Evolutionary conservation across 192 early-diverging fungal genomes (phyloP), one percentile per base, ranked within the genome.

Genomic region (Coemansia javaensis): DNA sequence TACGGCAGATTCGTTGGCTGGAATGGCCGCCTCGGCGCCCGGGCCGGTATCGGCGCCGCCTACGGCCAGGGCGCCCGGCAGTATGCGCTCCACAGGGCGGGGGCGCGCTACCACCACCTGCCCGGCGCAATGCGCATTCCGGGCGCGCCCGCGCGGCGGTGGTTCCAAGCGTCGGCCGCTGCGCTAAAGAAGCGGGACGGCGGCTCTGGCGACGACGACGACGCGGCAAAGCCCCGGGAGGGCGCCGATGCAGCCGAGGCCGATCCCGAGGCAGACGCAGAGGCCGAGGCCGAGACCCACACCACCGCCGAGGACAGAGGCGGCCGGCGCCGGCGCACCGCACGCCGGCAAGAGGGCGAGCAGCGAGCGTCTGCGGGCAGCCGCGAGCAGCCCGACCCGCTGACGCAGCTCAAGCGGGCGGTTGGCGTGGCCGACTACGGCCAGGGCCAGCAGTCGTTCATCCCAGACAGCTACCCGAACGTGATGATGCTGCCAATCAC

Each of bases 401-500:
- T 66, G 40, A 42, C 58, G 4, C 63, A 66, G 56, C 59, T 74
- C 21, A 62, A 62, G 50, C 69, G 78, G 21, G 74, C 78, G 16
- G 60, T 80, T 14, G 74, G 79, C 34, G 81, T 84, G 16, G 63
- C 82, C 14, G 85, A 90, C 47, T 70, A 70, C 24, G 83, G 70
- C 37, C 77, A 79, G 27, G 59, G 86, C 15, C 79, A 85, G 56
- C 86, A 85, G 55, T 85, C 85, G 11, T 81, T 86, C 7, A 86
- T 95, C 7, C 94, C 94, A 5, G 90, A 92, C 31, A 82, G 86
- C 35, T 98, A 95, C 58, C 90, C 96, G 6, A 90, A 95, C 51
- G 85, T 97, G 0, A 77, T 99, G 54, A 91, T 93, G 16, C 78
- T 98, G 24, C 96, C 96, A 0, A 87, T 98, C 44, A 88, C 91